Percentiles rank a stretch among this genome's conserved stretches.
Evolutionary conservation across 352 stramenopile genomes (phyloP).

Genomic region (Pythium aquatile): DNA sequence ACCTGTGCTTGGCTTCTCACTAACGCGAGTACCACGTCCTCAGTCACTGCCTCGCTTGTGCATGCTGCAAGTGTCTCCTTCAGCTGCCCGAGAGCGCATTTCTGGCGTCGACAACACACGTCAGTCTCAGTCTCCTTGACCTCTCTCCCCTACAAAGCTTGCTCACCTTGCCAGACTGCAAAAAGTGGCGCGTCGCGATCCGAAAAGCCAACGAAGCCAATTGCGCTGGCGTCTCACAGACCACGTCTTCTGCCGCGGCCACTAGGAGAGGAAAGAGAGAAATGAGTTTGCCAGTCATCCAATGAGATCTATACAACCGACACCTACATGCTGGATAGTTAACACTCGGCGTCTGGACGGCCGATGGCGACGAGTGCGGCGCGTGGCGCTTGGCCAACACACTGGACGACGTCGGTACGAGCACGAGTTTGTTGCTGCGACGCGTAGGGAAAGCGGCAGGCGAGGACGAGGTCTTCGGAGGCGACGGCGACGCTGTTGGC

Average conservation of each 20-base stretch:
- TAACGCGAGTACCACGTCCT: not conserved
- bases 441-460: not conserved
- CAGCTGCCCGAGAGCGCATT: not conserved
- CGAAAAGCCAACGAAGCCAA: conserved; percentile 13
- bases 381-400: conserved; percentile 16
- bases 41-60: not conserved
- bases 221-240: not conserved
- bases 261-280: not conserved
- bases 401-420: conserved; percentile 6
- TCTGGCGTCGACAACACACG: not conserved
- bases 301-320: not conserved
- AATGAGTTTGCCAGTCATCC: not conserved
- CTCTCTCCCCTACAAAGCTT: not conserved
- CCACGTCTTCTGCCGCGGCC: not conserved
- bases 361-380: not conserved
- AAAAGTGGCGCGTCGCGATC: conserved; percentile 18
- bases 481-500: conserved; percentile 4
- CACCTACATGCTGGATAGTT: conserved; percentile 8
- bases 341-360: not conserved
- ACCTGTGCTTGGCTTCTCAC: not conserved
- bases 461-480: conserved; percentile 1
- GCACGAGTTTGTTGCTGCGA: conserved; percentile 18
- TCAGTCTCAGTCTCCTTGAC: not conserved
- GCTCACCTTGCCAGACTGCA: conserved; percentile 17
- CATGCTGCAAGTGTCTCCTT: not conserved